Evolutionary conservation across 495 filamentous ascomycete species (phyloP).

Genomic region (Penicillium paradoxum): DNA sequence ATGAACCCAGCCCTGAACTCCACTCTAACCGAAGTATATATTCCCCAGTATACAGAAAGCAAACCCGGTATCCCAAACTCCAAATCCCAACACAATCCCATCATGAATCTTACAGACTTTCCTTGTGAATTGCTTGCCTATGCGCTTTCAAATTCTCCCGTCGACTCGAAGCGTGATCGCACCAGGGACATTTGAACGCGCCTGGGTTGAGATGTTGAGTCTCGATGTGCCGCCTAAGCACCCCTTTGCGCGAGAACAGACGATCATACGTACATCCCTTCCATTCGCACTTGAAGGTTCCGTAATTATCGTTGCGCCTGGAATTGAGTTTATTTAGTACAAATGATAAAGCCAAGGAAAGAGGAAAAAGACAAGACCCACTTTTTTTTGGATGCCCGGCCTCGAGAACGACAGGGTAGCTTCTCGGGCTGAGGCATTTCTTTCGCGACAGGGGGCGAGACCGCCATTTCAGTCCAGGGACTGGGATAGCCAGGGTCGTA

Average conservation of each 20-base stretch:
- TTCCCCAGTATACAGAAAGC: neutral
- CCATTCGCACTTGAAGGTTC: conserved; percentile 1
- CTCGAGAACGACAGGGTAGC: neutral
- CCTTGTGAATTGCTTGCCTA: neutral
- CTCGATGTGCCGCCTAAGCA: conserved; percentile 3
- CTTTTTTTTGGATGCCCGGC: neutral
- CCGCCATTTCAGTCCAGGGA: neutral
- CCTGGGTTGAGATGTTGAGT: conserved; percentile 1
- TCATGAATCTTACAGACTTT: neutral
- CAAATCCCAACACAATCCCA: neutral
- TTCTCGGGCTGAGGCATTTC: neutral
- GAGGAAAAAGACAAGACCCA: neutral
- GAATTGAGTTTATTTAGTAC: too few species aligned
- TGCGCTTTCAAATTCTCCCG: conserved; percentile 5
- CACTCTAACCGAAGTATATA: conserved; percentile 3
- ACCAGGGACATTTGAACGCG: conserved; percentile 1
- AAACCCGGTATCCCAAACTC: neutral
- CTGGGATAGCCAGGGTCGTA: neutral
- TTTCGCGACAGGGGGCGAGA: neutral
- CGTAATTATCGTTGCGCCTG: neutral
- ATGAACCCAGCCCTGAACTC: neutral
- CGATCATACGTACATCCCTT: conserved; percentile 1
- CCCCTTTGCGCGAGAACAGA: conserved; percentile 3
- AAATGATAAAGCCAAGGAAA: neutral
- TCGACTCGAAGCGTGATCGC: neutral